Evolutionary conservation across 1,139 yeast genomes (phyloP).

Genomic region (Kurtzmaniella natalensis): DNA sequence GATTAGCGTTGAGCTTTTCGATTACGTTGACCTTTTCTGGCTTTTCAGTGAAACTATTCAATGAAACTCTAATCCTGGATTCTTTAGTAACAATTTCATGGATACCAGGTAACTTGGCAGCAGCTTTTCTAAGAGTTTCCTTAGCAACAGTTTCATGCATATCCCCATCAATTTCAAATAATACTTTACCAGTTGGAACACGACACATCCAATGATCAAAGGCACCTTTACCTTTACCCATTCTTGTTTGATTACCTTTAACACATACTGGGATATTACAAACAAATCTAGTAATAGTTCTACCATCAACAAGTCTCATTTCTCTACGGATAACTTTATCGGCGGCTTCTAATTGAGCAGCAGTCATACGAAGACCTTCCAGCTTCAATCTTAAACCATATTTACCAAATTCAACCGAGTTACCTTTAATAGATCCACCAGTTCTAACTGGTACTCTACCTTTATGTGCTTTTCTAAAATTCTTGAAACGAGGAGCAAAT

Average conservation of each 20-base stretch:
- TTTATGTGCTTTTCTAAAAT: slow-evolving; percentile 78
- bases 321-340: slow-evolving; percentile 80
- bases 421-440: slow-evolving; percentile 92
- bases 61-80: slow-evolving; percentile 69
- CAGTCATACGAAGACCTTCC: slow-evolving; percentile 84
- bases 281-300: slow-evolving; percentile 73
- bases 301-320: slow-evolving; percentile 68
- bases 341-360: slow-evolving; percentile 87
- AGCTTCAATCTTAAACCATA: slow-evolving; percentile 85
- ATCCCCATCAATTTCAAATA: slow-evolving; percentile 77
- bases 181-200: slow-evolving; percentile 90
- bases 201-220: slow-evolving; percentile 97
- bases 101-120: slow-evolving; percentile 87
- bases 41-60: slow-evolving; percentile 41
- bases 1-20: slow-evolving; percentile 52
- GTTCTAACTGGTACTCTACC: slow-evolving; percentile 93
- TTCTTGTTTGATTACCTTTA: slow-evolving; percentile 98
- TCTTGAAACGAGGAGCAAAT: slow-evolving; percentile 77
- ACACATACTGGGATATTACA: slow-evolving; percentile 89
- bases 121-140: slow-evolving; percentile 89
- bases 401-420: slow-evolving; percentile 72
- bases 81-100: slow-evolving; percentile 77
- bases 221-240: slow-evolving; percentile 99
- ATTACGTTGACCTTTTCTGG: slow-evolving; percentile 51
- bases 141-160: slow-evolving; percentile 88